Base-by-base conservation (phyloP, 164 flowering plant species). In the Taxillus chinensis region DNA sequence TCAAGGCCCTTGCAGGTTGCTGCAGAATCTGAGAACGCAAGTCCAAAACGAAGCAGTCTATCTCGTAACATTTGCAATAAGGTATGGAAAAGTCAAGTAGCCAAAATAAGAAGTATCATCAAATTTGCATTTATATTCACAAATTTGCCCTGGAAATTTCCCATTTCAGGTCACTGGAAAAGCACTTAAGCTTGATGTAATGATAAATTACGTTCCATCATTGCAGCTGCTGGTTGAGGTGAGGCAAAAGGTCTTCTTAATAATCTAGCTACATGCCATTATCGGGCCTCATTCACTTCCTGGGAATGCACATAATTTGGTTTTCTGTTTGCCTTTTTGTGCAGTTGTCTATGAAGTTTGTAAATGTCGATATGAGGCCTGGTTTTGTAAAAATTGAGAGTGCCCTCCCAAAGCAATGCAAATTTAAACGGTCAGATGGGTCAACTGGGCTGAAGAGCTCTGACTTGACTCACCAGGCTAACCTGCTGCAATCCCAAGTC, bases 181-280 rank as follows among this genome's bases (percentile, higher is more conserved):
- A 83, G 97, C 99, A 46, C 93, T 91, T 59, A 95, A 91, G 99
- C 82, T 95, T 2, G 99, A 95, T 74, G 97, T 89, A 74, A 91
- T 95, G 64, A 95, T 91, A 57, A 95, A 89, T 76, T 95, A 95
- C 75, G 97, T 95, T 14, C 99, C 89, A 64, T 95, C 97, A 39
- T 75, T 95, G 63, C 97, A 95, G 73, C 80, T 90, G 13, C 97
- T 91, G 68, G 96, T 91, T 68, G 99, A 95, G 97, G 99, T 91
- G 75, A 64, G 68, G 27, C 15, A n/a, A 37, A 27, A 45, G 40
- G 9, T 27, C 27, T 27, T 27, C 27, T 27, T 27, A 27, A 27
- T 27, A 27, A 27, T 27, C 27, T 27, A 27, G 27, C 27, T 27
- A 27, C 27, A 27, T 27, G 27, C 1, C 27, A 27, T 27, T 27